Base-by-base conservation (phyloP, 441 rosid species). In the Bruguiera hainesii region DNA sequence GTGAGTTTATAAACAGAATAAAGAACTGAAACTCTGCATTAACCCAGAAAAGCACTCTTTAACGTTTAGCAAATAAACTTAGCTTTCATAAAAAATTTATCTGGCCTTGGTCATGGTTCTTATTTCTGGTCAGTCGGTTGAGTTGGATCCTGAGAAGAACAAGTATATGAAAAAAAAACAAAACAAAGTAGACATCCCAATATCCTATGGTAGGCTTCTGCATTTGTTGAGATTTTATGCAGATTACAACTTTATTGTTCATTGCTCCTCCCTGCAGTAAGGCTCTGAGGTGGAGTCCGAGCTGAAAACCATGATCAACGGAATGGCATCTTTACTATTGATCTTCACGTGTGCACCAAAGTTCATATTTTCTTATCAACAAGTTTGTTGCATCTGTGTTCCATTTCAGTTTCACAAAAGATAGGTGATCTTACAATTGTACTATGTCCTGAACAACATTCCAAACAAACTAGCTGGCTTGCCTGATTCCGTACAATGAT, bases 401-500 rank as follows among this genome's bases (percentile, higher is more conserved):
- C 20, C 1, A 35, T 49, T 70, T 61, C 51, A 37, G 71, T 73
- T 68, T 52, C 7, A 63, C 28, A 23, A 10, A 25, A 9, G 57
- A 53, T 53, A 9, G 72, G 49, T 70, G 59, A 49, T 72, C 55
- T 69, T 50, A 20, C 65, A 37, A 21, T 49, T 61, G 68, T 69
- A 55, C 75, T 61, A 30, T 62, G 73, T 70, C 77, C 70, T 78
- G 68, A 73, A 64, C 76, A 65, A 72, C 72, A 61, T 78, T 79
- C 78, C 79, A 76, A 81, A 64, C 68, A 70, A 76, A 70, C 56
- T 69, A 78, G 82, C 85, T 75, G 81, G 75, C 82, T 21, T 48
- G 56, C 30, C 72, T 57, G 30, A 70, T 23, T 67, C 78, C 76
- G 80, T 81, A 84, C 84, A 69, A 68, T 65, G 64, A 76, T 68